A percentile compares a stretch with the other conserved stretches of the same genome.
These are phyloP conservation scores for Wickerhamiella shivajii DNA, from an alignment of 805 yeast species.

Conservation along the genomic window DNA sequence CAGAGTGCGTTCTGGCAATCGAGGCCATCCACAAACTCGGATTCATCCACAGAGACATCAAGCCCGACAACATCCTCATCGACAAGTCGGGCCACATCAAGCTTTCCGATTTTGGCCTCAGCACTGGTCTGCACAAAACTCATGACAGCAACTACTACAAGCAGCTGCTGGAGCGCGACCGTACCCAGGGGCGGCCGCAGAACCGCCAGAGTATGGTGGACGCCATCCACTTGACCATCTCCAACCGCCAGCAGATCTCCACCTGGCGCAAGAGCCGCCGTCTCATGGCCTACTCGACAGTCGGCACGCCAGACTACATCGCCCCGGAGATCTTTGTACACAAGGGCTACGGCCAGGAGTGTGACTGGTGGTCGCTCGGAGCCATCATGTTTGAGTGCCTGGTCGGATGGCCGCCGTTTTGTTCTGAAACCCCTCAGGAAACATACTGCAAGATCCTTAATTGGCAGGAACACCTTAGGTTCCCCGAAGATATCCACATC, in stretches of 20 bases:
- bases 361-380: constrained; percentile 97
- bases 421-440: constrained; percentile 88
- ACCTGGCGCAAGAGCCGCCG: constrained; percentile 91
- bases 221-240: constrained; percentile 88
- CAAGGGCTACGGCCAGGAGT: constrained; percentile 92
- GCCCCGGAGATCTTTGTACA: constrained; percentile 90
- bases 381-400: constrained; percentile 94
- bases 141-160: constrained; percentile 81
- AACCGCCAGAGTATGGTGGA: constrained; percentile 72
- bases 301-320: constrained; percentile 91
- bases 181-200: constrained; percentile 8
- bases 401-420: constrained; percentile 95
- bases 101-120: constrained; percentile 61
- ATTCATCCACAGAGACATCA: constrained; percentile 90
- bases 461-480: constrained; percentile 76
- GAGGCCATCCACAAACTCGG: constrained; percentile 89
- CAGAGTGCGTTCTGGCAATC: constrained; percentile 88
- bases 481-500: constrained; percentile 85
- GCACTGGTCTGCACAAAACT: constrained; percentile 89
- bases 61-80: constrained; percentile 88
- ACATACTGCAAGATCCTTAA: constrained; percentile 82
- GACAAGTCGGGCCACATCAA: constrained; percentile 64
- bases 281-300: constrained; percentile 90
- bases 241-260: constrained; percentile 87
- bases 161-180: constrained; percentile 58